A percentile compares a stretch with the other conserved stretches of the same genome.
These are phyloP conservation scores for Dipteronia sinensis DNA, from an alignment of 345 rosid species.

Conservation along the genomic window DNA sequence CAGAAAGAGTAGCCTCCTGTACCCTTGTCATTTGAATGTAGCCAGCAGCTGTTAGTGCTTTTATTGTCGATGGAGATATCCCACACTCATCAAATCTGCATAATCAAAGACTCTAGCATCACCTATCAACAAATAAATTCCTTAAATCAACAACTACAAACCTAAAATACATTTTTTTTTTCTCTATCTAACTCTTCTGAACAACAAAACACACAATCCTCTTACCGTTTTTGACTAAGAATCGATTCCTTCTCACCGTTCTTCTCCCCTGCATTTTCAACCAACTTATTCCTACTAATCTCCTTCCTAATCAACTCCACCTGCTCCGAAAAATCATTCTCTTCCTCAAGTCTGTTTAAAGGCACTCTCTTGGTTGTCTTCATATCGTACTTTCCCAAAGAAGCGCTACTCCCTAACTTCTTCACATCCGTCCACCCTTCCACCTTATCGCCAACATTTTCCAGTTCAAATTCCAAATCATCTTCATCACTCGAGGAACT, in stretches of 20 bases:
- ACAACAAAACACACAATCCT: not conserved
- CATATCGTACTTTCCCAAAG: slow-evolving; percentile 73
- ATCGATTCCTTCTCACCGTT: slow-evolving; percentile 44
- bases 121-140: slow-evolving; percentile 11
- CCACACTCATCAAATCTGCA: slow-evolving; percentile 81
- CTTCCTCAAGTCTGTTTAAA: slow-evolving; percentile 50
- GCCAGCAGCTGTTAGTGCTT: slow-evolving; percentile 78
- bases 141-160: not conserved
- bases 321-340: slow-evolving; percentile 55
- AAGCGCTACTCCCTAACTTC: slow-evolving; percentile 67
- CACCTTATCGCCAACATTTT: slow-evolving; percentile 35
- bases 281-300: slow-evolving; percentile 47
- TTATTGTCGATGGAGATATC: slow-evolving; percentile 77
- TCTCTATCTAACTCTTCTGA: not conserved
- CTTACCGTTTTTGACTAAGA: slow-evolving; percentile 64
- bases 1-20: slow-evolving; percentile 79
- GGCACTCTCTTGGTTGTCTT: slow-evolving; percentile 71
- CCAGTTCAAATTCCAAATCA: slow-evolving; percentile 43
- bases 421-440: slow-evolving; percentile 48
- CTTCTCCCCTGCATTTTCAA: slow-evolving; percentile 33
- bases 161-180: not conserved
- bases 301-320: slow-evolving; percentile 61
- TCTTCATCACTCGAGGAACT: slow-evolving; percentile 70
- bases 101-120: slow-evolving; percentile 19
- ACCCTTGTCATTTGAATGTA: slow-evolving; percentile 85